phyloP scores from a whole-genome alignment of 129 eudicot genomes.

The Scalesia atractyloides region DNA sequence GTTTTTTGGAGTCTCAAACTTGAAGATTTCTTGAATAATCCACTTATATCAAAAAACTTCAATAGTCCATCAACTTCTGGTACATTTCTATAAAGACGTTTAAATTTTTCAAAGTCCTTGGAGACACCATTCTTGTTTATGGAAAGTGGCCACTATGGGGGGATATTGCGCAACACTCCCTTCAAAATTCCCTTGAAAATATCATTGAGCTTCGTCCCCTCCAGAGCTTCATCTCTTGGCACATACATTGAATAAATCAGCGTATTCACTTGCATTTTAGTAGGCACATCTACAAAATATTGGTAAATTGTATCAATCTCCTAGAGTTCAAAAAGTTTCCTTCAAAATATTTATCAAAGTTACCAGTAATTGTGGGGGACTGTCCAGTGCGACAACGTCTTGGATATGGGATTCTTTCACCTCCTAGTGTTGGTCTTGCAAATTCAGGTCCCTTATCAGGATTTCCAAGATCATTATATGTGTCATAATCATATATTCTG shows the following conservation, averaged over 20 bases:
- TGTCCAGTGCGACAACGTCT: no score
- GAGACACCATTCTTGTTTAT: slow-evolving; percentile 51
- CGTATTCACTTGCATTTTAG: slow-evolving; percentile 56
- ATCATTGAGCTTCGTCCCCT: slow-evolving; percentile 62
- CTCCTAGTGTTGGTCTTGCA: no score
- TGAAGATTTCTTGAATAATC: slow-evolving; percentile 64
- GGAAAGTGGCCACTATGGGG: slow-evolving; percentile 58
- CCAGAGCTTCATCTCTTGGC: slow-evolving; percentile 87
- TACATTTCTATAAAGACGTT: slow-evolving; percentile 54
- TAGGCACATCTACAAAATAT: slow-evolving; percentile 28
- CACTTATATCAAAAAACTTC: slow-evolving; percentile 41
- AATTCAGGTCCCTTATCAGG: no score
- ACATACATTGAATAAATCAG: slow-evolving; percentile 57
- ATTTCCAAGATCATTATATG: no score
- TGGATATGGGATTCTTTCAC: no score
- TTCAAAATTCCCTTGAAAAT: slow-evolving; percentile 62
- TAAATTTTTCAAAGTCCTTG: slow-evolving; percentile 47
- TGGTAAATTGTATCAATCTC: neutral
- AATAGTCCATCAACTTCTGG: slow-evolving; percentile 17
- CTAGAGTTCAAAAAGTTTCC: neutral
- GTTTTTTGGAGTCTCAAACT: slow-evolving; percentile 66
- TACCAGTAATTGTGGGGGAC: no score
- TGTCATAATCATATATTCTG: no score
- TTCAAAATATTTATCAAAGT: no score
- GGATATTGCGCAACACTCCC: slow-evolving; percentile 68